Percentiles rank a stretch among this genome's conserved stretches.
Conservation (phyloP, 148 eudicot genomes). For the Amaranthus hypochondriacus region DNA sequence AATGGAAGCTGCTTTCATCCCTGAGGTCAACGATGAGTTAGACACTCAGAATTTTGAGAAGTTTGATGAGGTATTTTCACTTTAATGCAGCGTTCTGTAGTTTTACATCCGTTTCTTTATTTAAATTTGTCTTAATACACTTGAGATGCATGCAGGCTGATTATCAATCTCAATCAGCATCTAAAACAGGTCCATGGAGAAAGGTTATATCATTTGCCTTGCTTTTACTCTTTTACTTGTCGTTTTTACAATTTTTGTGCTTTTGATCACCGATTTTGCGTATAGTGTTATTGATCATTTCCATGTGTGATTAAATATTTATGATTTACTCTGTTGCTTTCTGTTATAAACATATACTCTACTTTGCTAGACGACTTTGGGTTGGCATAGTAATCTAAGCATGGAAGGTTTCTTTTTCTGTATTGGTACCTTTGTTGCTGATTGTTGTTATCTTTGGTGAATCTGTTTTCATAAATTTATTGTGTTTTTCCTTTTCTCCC, state of each 20-base stretch:
- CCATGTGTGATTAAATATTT: background rate
- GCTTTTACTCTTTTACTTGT: background rate
- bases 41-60: constrained; percentile 97
- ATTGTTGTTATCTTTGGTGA: background rate
- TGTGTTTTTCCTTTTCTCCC: background rate
- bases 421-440: background rate
- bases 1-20: constrained; percentile 94
- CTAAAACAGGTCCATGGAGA: constrained; percentile 97
- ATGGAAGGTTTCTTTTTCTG: background rate
- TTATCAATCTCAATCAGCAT: constrained; percentile 41
- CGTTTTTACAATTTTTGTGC: background rate
- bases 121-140: background rate
- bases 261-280: background rate
- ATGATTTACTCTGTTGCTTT: background rate
- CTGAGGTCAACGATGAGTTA: constrained; percentile 92
- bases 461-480: background rate
- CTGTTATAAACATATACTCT: background rate
- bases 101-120: constrained; percentile 1
- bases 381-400: background rate
- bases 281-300: background rate
- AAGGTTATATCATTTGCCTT: constrained; percentile 42
- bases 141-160: constrained; percentile 51
- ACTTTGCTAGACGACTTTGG: background rate
- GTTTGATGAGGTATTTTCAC: constrained; percentile 76
- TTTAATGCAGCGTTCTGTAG: background rate